Conservation (phyloP, 2,329 filamentous ascomycete genomes). For the Verruconis gallopava region DNA sequence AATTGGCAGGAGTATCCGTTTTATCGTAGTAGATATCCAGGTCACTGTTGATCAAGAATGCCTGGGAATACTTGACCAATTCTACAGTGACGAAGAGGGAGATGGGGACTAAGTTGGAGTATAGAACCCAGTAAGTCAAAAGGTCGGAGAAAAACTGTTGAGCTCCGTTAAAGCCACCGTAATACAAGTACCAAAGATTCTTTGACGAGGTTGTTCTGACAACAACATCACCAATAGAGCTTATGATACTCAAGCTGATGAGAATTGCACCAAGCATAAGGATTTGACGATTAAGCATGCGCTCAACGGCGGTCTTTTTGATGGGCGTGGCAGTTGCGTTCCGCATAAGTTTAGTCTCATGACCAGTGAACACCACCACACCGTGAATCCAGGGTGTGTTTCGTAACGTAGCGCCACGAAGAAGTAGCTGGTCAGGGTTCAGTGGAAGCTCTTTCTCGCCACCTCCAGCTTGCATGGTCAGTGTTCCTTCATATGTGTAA, state of each 20-base stretch:
- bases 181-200: conserved; percentile 59
- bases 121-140: conserved; percentile 96
- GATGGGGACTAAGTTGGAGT: conserved; percentile 91
- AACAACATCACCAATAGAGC: conserved; percentile 81
- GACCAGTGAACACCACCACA: conserved; percentile 89
- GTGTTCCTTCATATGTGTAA: conserved; percentile 93
- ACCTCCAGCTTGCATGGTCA: conserved; percentile 81
- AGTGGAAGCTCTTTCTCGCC: conserved; percentile 86
- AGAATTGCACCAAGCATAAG: conserved; percentile 79
- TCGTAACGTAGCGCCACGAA: conserved; percentile 83
- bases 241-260: conserved; percentile 71
- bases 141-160: conserved; percentile 85
- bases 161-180: conserved; percentile 52
- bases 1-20: conserved; percentile 89
- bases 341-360: conserved; percentile 97
- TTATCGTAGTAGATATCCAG: conserved; percentile 96
- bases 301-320: conserved; percentile 92
- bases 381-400: conserved; percentile 98
- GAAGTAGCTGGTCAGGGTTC: conserved; percentile 80
- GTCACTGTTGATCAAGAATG: conserved; percentile 94
- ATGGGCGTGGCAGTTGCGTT: conserved; percentile 96
- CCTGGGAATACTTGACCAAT: conserved; percentile 95
- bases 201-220: conserved; percentile 51
- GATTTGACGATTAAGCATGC: conserved; percentile 86
- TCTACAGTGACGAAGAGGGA: conserved; percentile 97